Conservation (phyloP, 257 asterid species). For the Solanum chaucha region DNA sequence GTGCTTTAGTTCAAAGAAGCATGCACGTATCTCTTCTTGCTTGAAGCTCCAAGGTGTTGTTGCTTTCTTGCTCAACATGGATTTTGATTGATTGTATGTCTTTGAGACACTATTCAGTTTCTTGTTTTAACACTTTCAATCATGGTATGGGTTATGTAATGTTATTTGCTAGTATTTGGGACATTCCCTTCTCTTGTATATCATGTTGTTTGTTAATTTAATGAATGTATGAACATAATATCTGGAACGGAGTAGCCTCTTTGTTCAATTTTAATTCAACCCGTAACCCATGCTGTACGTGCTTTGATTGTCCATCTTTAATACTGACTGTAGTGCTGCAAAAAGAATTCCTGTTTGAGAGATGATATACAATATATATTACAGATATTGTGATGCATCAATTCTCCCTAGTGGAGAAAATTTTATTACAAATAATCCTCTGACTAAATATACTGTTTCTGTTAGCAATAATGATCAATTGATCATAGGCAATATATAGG, state of each 20-base stretch:
- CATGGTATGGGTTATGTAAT: neutral
- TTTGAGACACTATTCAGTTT: neutral
- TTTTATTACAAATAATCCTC: neutral
- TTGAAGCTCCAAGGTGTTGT: neutral
- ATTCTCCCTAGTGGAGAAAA: neutral
- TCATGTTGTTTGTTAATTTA: neutral
- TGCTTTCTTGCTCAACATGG: neutral
- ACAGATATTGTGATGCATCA: neutral
- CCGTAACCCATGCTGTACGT: neutral
- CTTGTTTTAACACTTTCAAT: neutral
- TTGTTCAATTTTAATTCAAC: neutral
- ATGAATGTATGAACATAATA: neutral
- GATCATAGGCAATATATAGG: neutral
- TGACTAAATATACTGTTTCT: neutral
- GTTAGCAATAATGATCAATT: neutral
- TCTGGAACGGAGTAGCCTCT: neutral
- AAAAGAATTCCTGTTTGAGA: neutral
- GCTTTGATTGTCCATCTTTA: neutral
- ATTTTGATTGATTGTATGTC: neutral
- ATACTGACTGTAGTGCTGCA: neutral
- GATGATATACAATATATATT: neutral
- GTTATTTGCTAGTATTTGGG: neutral
- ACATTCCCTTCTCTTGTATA: neutral
- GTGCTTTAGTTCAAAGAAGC: neutral
- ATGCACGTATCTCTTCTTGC: neutral